A percentile compares a stretch with the other conserved stretches of the same genome.
Conservation (phyloP, 2,329 filamentous ascomycete species). For the Colletotrichum sp. region DNA sequence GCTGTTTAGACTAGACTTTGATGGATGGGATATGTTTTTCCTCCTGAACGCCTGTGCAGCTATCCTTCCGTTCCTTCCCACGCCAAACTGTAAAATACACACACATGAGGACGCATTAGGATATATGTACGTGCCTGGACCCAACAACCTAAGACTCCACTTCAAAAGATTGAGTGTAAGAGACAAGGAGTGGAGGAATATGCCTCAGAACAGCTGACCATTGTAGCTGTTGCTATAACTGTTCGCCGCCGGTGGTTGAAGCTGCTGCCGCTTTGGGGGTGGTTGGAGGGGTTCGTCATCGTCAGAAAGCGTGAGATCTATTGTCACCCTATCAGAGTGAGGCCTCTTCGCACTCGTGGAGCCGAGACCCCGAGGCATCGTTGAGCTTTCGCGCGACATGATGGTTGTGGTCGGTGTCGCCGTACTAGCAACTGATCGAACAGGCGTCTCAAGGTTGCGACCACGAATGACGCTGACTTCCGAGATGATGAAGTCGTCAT, state of each 20-base stretch:
- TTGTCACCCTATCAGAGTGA: constrained; percentile 50
- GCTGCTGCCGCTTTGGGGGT: constrained; percentile 51
- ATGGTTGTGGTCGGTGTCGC: constrained; percentile 41
- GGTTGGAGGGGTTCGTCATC: constrained; percentile 58
- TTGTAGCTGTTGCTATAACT: constrained; percentile 11
- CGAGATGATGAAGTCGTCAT: constrained; percentile 57
- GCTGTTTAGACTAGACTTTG: neutral
- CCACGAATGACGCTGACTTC: constrained; percentile 42
- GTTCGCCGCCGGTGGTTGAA: constrained; percentile 9
- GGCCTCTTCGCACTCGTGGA: constrained; percentile 52
- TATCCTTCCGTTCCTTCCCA: constrained; percentile 14
- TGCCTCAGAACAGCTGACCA: neutral
- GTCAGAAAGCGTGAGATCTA: constrained; percentile 63
- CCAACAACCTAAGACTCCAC: neutral
- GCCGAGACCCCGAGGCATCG: constrained; percentile 37
- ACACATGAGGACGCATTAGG: neutral
- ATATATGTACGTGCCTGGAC: constrained; percentile 5
- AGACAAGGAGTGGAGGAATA: neutral
- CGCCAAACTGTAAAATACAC: constrained; percentile 11
- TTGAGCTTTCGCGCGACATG: constrained; percentile 41
- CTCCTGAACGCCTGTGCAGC: constrained; percentile 17
- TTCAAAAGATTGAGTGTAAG: neutral
- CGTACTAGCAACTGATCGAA: constrained; percentile 36
- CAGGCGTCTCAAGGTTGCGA: constrained; percentile 42
- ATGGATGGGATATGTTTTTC: constrained; percentile 6